Evolutionary conservation across 768 basidiomycete genomes (phyloP), one percentile per base, ranked within the genome.

Genomic region (Leccinellum albellum): DNA sequence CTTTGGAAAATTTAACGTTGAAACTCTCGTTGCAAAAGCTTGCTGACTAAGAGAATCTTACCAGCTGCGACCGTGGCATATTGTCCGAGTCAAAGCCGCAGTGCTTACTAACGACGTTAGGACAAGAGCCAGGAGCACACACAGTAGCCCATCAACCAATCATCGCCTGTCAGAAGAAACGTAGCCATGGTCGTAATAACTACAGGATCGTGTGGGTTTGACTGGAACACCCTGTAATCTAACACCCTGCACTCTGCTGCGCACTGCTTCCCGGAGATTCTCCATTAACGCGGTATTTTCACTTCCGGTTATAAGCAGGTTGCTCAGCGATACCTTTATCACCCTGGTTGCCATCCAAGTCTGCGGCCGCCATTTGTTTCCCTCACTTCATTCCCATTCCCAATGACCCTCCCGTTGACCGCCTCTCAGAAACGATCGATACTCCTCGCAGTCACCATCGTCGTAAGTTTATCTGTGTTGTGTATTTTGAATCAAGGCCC

Each of bases 371-470:
- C 26, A 47, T 32, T 20, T 17, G 1, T n/a, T n/a, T n/a, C 49
- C 37, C 6, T 47, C 17, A 50, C 24, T 32, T 31, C 26, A 21
- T 9, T 44, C 47, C 40, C 26, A 20, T 5, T 24, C 44, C 47
- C 23, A 26, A 70, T 70, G 70, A n/a, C 50, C 31, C 23, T 69
- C 56, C 63, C 69, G 7, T 37, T 69, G 26, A 70, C 70, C 8
- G 46, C 67, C 6, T 64, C 70, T 28, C 70, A 73, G 50, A 73
- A 65, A 46, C 67, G 70, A 13, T 67, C 70, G 10, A 45, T 71
- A 26, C 49, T 73, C 0, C 60, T 70, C 17, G 70, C 71, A 3
- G 35, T 61, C 54, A 50, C 67, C 40, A 44, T 71, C 13, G 20
- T 71, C 29, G 69, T 73, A 21, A 59, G 69, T 59, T 6, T 8